These are phyloP conservation scores for Arachis hypogaea DNA, from an alignment of 306 rosid genomes.

Conservation along the genomic window DNA sequence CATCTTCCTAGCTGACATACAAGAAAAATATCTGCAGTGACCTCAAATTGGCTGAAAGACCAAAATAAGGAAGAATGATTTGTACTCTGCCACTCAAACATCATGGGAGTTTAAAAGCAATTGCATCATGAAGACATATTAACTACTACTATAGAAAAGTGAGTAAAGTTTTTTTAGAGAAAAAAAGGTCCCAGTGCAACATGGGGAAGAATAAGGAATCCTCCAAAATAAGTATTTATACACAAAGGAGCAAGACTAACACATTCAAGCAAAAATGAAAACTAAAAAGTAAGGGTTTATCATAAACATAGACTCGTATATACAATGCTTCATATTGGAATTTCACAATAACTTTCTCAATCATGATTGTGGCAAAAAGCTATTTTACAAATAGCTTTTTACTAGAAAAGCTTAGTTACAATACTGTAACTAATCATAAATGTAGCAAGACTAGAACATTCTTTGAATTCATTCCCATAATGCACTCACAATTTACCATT, in stretches of 20 bases:
- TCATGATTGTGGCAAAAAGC: neutral
- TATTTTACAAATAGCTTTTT: neutral
- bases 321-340: neutral
- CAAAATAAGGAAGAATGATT: neutral
- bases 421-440: neutral
- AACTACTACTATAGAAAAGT: neutral
- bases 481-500: neutral
- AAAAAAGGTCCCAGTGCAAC: neutral
- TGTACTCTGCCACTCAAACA: constrained; percentile 21
- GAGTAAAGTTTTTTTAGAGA: neutral
- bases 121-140: neutral
- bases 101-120: neutral
- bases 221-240: neutral
- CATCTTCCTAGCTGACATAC: constrained; percentile 30
- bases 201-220: neutral
- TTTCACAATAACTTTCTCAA: neutral
- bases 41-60: constrained; percentile 14
- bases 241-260: neutral
- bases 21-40: constrained; percentile 12
- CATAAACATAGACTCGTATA: neutral
- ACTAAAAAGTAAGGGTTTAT: neutral
- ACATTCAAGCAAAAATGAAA: neutral
- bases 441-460: constrained; percentile 1
- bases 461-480: neutral
- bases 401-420: neutral